Conservation (phyloP, 1,284 basidiomycete species). For the Moesziomyces aphidis region DNA sequence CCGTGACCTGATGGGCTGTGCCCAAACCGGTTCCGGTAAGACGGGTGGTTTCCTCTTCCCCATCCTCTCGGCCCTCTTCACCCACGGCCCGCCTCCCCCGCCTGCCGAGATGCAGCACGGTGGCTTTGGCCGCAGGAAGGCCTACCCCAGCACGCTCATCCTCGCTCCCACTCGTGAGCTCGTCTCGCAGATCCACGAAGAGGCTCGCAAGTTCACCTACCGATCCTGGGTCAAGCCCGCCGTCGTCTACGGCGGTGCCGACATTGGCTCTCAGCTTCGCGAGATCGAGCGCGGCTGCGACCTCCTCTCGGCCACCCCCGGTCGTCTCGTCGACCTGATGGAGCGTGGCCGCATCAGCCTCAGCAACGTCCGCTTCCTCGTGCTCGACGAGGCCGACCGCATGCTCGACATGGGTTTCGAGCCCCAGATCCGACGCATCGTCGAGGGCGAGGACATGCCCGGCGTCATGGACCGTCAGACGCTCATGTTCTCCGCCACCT, state of each 20-base stretch:
- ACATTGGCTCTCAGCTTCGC: slow-evolving; percentile 94
- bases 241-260: slow-evolving; percentile 98
- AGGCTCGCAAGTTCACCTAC: slow-evolving; percentile 99
- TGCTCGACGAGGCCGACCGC: slow-evolving; percentile 99
- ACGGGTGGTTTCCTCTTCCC: slow-evolving; percentile 99
- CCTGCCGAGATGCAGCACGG: slow-evolving; percentile 72
- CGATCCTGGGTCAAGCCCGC: slow-evolving; percentile 99
- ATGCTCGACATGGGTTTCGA: slow-evolving; percentile 99
- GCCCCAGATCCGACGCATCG: slow-evolving; percentile 97
- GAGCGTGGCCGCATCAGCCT: slow-evolving; percentile 97
- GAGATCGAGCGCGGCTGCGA: slow-evolving; percentile 97
- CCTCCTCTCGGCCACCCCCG: slow-evolving; percentile 95
- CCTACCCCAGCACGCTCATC: slow-evolving; percentile 94
- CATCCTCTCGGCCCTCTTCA: slow-evolving; percentile 93
- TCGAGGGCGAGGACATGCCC: slow-evolving; percentile 98
- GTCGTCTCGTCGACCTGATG: slow-evolving; percentile 97
- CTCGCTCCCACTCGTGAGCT: slow-evolving; percentile 98
- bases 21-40: slow-evolving; percentile 99
- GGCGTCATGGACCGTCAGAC: slow-evolving; percentile 91
- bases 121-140: slow-evolving; percentile 82
- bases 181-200: slow-evolving; percentile 98
- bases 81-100: slow-evolving; percentile 79
- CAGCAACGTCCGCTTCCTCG: slow-evolving; percentile 95
- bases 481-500: slow-evolving; percentile 99
- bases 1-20: slow-evolving; percentile 98